Percentiles rank a stretch among this genome's conserved stretches.
phyloP scores from a whole-genome alignment of 2,329 filamentous ascomycete species.

The Colletotrichum spaethianum region DNA sequence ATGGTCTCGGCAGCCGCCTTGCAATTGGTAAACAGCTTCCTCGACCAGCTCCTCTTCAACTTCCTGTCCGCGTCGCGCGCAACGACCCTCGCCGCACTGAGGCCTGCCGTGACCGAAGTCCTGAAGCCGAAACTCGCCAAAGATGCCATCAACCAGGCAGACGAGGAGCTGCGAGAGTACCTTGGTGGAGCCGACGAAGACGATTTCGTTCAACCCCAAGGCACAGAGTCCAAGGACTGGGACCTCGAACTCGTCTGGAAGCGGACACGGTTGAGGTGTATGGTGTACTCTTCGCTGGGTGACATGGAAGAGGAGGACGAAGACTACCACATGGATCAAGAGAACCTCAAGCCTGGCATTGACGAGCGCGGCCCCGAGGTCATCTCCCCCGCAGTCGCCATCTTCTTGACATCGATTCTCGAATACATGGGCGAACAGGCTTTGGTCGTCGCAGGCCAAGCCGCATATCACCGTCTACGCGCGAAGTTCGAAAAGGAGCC shows the following conservation, averaged over 20 bases:
- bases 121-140: slow-evolving; percentile 91
- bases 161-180: slow-evolving; percentile 90
- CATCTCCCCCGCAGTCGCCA: slow-evolving; percentile 92
- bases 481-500: slow-evolving; percentile 72
- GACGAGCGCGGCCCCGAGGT: slow-evolving; percentile 74
- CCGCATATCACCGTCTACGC: slow-evolving; percentile 79
- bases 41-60: slow-evolving; percentile 93
- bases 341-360: slow-evolving; percentile 74
- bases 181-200: slow-evolving; percentile 85
- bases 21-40: slow-evolving; percentile 87
- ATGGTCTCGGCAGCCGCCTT: slow-evolving; percentile 82
- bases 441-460: slow-evolving; percentile 87
- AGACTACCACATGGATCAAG: slow-evolving; percentile 87
- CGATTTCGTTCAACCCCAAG: slow-evolving; percentile 71
- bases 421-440: slow-evolving; percentile 96
- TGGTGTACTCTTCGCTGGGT: slow-evolving; percentile 97
- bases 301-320: slow-evolving; percentile 99
- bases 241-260: slow-evolving; percentile 97
- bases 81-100: slow-evolving; percentile 80
- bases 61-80: slow-evolving; percentile 86
- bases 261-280: slow-evolving; percentile 90
- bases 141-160: slow-evolving; percentile 85
- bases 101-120: slow-evolving; percentile 87
- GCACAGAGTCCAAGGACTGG: slow-evolving; percentile 74
- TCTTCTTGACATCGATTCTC: slow-evolving; percentile 94